Evolutionary conservation across 768 basidiomycete species (phyloP).

Genomic region (Naganishia vishniacii): DNA sequence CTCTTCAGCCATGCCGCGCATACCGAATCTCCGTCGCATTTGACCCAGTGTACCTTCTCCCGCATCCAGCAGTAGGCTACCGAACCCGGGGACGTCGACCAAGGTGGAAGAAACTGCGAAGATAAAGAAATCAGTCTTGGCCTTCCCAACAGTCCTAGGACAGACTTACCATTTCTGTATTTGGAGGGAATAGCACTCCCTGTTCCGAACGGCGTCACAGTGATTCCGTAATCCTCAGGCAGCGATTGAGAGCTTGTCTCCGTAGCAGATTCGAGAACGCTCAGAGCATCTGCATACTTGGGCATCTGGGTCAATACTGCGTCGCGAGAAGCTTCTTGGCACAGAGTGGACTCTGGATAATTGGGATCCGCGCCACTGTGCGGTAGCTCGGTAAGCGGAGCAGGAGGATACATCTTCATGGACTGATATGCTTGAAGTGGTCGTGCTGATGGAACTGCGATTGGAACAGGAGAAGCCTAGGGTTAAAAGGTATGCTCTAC

Average conservation of each 20-base stretch:
- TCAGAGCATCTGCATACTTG: conserved; percentile 52
- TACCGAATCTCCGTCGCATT: conserved; percentile 68
- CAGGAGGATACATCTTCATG: conserved; percentile 37
- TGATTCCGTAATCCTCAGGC: conserved; percentile 48
- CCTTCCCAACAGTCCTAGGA: no score
- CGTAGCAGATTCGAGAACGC: conserved; percentile 1
- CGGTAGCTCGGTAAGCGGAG: conserved; percentile 19
- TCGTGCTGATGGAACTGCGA: conserved; percentile 28
- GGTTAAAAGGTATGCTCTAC: no score
- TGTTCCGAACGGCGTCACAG: conserved; percentile 75
- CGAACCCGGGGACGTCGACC: conserved; percentile 65
- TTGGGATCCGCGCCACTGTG: conserved; percentile 31
- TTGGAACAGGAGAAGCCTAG: conserved; percentile 54
- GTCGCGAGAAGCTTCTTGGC: conserved; percentile 49
- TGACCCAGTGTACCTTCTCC: conserved; percentile 95
- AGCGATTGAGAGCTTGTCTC: conserved; percentile 14
- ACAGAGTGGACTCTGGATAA: conserved; percentile 29
- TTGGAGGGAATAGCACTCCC: conserved; percentile 78
- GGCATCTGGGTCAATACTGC: conserved; percentile 40
- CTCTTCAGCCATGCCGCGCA: conserved; percentile 16
- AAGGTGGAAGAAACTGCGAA: conserved; percentile 61
- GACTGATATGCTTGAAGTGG: conserved; percentile 27
- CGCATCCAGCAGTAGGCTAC: conserved; percentile 74
- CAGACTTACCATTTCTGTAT: conserved; percentile 71
- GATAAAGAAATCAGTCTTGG: not conserved